These are phyloP conservation scores for Lactuca sativa DNA, from an alignment of 129 eudicot species.

Conservation along the genomic window DNA sequence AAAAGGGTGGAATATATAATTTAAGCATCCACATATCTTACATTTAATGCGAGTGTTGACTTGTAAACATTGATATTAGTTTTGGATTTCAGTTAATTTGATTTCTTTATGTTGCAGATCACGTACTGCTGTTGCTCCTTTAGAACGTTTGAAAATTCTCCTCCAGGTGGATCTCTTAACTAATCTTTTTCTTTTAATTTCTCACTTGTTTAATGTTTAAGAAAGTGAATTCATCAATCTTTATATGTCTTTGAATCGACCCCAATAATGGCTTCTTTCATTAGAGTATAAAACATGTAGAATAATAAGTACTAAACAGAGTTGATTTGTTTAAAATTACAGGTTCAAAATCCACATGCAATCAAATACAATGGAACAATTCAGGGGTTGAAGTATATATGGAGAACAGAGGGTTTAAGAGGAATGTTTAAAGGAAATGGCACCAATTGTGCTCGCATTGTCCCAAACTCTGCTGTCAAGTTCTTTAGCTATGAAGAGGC, in stretches of 20 bases:
- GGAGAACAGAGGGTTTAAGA: slow-evolving; percentile 93
- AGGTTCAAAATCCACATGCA: slow-evolving; percentile 95
- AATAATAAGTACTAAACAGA: too few species aligned
- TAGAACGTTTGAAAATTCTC: slow-evolving; percentile 80
- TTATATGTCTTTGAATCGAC: slow-evolving; percentile 7
- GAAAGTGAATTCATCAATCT: background rate
- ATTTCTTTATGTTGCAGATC: slow-evolving; percentile 52
- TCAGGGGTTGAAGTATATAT: slow-evolving; percentile 91
- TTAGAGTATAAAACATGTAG: slow-evolving; percentile 2
- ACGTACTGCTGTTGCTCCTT: slow-evolving; percentile 89
- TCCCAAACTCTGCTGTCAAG: slow-evolving; percentile 96
- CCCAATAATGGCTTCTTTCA: background rate
- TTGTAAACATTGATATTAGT: background rate
- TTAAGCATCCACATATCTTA: background rate
- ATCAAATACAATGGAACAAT: slow-evolving; percentile 88
- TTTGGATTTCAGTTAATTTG: background rate
- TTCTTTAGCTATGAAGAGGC: slow-evolving; percentile 99
- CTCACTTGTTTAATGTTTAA: slow-evolving; percentile 7
- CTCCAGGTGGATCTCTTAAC: slow-evolving; percentile 50
- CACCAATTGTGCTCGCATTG: slow-evolving; percentile 96
- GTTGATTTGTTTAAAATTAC: too few species aligned
- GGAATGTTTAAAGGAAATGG: slow-evolving; percentile 99
- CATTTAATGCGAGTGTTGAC: background rate
- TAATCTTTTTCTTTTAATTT: background rate
- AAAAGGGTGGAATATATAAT: slow-evolving; percentile 6